Base-by-base conservation (phyloP, 2,329 filamentous ascomycete genomes). In the Cercospora beticola region DNA sequence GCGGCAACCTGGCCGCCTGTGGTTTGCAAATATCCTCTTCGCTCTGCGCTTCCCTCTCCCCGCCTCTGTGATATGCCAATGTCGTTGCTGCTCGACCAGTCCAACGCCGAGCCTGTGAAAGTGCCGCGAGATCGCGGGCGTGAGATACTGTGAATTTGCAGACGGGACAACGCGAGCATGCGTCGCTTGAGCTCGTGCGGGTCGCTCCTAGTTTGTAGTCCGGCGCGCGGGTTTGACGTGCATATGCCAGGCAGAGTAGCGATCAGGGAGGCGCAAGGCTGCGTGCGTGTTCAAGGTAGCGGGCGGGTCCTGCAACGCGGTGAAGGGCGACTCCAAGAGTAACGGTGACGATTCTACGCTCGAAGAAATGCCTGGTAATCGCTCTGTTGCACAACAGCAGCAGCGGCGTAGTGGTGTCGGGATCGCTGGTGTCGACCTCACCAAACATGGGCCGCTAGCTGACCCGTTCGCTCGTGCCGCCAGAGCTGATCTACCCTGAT, bases 1-100 rank as follows among this genome's bases (percentile, higher is more conserved):
- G 67, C 67, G 67, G 67, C 67, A 69, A 59, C 67, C 46, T 61
- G 52, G 57, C 66, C 60, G 59, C 65, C 52, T 63, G 26, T 23
- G 56, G 31, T 8, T 30, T 49, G 21, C 36, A 9, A 46, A 31
- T 31, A 28, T 57, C 10, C 56, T 61, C 66, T 49, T 18, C 16
- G 36, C 30, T 65, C 28, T 40, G 21, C 18, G 54, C 62, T 49
- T 18, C 23, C 23, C 36, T 26, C 52, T 58, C 62, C 62, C 54
- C 49, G 33, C 62, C 58, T 23, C 21, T 40, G 21, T 23, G 31
- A 21, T 36, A 26, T 61, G 58, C 21, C 49, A 54, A 36, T 64
- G 46, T 65, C 63, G 54, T 33, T 46, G 57, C 57, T 40, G 57
- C 57, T 60, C 57, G 57, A 36, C 30, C 57, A 40, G 21, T 60